Base-by-base conservation (phyloP, 2,329 filamentous ascomycete genomes). In the Aspergillus fumigatiaffinis region DNA sequence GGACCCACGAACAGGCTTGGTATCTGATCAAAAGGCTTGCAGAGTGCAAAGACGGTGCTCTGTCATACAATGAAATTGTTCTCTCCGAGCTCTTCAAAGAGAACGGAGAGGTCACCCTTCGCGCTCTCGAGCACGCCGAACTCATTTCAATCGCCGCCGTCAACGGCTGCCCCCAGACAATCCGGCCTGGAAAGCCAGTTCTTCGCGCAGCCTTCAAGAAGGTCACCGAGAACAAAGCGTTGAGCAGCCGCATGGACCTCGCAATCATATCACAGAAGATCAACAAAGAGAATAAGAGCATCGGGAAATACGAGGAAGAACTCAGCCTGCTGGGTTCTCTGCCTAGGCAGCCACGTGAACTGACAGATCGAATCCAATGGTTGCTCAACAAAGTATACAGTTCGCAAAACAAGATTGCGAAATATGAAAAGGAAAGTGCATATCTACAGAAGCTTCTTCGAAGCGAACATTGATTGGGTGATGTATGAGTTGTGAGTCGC, bases 1-100 rank as follows among this genome's bases (percentile, higher is more conserved):
- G 91, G 90, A 90, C 87, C 0, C 80, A 86, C 4, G 87, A 94
- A 68, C 94, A 97, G 77, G 93, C 91, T 0, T 97, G 94, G 94
- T 83, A 88, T 58, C 77, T 99, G 2, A 87, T 97, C 73, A 92
- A 90, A 69, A 80, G 84, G 29, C 85, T 99, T 14, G 88, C 90
- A 0, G 73, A 82, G n/a, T 78, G 84, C 10, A 84, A 87, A 5
- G 80, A 74, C 42, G 73, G 69, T 3, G 51, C 75, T 3, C 79
- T 97, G 0, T 84, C 89, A 1, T 97, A 96, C 79, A 93, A 96
- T 73, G 89, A 95, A 68, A 80, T 96, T 2, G 78, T 97, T 0
- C 83, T 96, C 1, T 85, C 87, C 3, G 86, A 89, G 55, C 82
- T 90, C 0, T 96, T 95, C 75, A 85, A 87, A 23, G 81, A 82